These are phyloP conservation scores for Oryza rufipogon DNA, from an alignment of 176 grass and related monocot genomes.

Conservation along the genomic window DNA sequence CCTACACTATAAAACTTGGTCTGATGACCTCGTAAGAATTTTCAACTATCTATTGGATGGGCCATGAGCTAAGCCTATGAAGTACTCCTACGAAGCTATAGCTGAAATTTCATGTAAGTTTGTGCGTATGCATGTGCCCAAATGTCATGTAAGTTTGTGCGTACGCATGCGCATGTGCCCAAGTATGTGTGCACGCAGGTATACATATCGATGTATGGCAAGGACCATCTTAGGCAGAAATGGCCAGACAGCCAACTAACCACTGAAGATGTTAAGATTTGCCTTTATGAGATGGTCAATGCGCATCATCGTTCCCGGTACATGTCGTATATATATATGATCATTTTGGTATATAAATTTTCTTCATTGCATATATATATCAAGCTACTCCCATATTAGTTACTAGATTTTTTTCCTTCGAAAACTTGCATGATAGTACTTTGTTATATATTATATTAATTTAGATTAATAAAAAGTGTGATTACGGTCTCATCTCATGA, in stretches of 20 bases:
- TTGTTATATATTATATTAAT: too few species aligned
- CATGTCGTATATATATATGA: neutral
- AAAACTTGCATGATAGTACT: too few species aligned
- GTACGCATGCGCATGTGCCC: neutral
- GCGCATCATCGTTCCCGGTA: neutral
- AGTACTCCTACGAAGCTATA: neutral
- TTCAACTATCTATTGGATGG: neutral
- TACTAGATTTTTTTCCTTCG: neutral
- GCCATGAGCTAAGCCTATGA: neutral
- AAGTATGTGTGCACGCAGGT: neutral
- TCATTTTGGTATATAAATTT: neutral
- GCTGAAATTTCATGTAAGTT: neutral
- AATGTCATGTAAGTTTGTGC: neutral
- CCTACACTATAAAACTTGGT: too few species aligned
- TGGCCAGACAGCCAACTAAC: neutral
- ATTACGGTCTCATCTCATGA: too few species aligned
- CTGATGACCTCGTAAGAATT: neutral
- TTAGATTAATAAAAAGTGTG: too few species aligned
- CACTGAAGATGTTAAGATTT: neutral
- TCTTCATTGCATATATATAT: neutral
- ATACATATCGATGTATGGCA: neutral
- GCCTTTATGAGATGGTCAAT: neutral
- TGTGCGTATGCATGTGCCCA: neutral
- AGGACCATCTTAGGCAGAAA: slow-evolving; percentile 6
- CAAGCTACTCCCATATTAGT: neutral